A percentile compares a stretch with the other conserved stretches of the same genome.
phyloP scores from a whole-genome alignment of 495 filamentous ascomycete species.

The Bombardia bombarda region DNA sequence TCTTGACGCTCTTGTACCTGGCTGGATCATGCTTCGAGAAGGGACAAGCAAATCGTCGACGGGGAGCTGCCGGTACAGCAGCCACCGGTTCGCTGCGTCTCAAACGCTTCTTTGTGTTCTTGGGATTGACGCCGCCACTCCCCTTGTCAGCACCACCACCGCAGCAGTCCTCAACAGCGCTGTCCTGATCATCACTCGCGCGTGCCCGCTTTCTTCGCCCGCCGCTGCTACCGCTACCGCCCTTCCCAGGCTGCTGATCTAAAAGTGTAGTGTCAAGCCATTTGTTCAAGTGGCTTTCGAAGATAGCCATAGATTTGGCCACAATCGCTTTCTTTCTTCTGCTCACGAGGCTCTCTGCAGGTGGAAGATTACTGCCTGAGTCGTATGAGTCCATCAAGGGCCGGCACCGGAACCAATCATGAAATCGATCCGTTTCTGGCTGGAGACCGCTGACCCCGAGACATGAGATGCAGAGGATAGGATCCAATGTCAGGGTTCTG shows the following conservation, averaged over 20 bases:
- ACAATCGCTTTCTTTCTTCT: constrained; percentile 22
- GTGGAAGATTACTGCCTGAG: constrained; percentile 17
- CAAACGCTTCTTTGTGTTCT: constrained; percentile 12
- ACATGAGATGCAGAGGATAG: constrained; percentile 18
- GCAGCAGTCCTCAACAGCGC: constrained; percentile 1
- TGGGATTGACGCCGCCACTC: neutral
- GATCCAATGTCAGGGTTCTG: neutral
- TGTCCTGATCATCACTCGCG: constrained; percentile 7
- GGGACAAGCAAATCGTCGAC: constrained; percentile 30
- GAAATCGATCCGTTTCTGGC: constrained; percentile 15
- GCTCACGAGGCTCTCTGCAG: constrained; percentile 18
- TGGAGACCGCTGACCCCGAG: constrained; percentile 17
- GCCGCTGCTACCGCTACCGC: constrained; percentile 6
- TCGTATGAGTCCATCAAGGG: constrained; percentile 21
- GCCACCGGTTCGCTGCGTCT: constrained; percentile 4
- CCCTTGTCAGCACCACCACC: neutral
- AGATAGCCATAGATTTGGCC: constrained; percentile 22
- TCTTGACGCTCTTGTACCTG: constrained; percentile 24
- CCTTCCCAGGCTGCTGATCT: constrained; percentile 4
- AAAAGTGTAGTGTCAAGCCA: constrained; percentile 16
- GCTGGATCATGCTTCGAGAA: constrained; percentile 33
- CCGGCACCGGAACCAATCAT: constrained; percentile 8
- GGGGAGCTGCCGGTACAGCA: neutral
- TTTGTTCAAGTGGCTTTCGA: constrained; percentile 13
- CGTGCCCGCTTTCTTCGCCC: too few species aligned